These are phyloP conservation scores for Stemphylium vesicarium DNA, from an alignment of 2,329 filamentous ascomycete genomes.

Conservation along the genomic window DNA sequence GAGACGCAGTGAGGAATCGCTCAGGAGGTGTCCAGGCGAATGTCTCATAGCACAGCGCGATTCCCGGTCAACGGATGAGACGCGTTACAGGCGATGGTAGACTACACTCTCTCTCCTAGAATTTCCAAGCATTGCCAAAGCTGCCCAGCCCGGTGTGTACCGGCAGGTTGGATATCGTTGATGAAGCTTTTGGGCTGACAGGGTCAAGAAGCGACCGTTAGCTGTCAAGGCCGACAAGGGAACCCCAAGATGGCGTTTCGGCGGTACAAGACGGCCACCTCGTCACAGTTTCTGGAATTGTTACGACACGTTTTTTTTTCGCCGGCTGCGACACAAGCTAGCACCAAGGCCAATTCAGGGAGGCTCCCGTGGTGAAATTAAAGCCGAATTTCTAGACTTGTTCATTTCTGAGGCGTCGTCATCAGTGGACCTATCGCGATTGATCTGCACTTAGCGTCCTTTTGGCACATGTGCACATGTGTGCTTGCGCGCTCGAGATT, in stretches of 20 bases:
- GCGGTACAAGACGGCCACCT: background rate
- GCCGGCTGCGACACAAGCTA: background rate
- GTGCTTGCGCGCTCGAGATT: slow-evolving; percentile 7
- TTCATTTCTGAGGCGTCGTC: slow-evolving; percentile 22
- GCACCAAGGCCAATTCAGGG: background rate
- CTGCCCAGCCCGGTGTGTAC: no score
- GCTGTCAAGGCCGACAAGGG: background rate
- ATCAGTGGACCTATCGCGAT: slow-evolving; percentile 25
- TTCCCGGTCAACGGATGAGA: no score
- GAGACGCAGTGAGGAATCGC: no score
- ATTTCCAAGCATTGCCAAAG: no score
- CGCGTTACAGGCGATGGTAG: no score
- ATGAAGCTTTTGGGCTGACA: background rate
- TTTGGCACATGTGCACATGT: slow-evolving; percentile 9
- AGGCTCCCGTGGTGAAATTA: background rate
- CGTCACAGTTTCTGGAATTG: background rate
- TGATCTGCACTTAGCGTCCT: slow-evolving; percentile 21
- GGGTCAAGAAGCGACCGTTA: background rate
- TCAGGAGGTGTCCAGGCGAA: no score
- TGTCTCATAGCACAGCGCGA: no score
- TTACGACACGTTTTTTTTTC: background rate
- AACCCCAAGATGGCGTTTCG: background rate
- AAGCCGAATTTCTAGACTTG: background rate
- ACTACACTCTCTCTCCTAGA: no score
- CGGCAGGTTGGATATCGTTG: no score